Conservation (phyloP, 208 protist species). For the Crithidia acanthocephali region DNA sequence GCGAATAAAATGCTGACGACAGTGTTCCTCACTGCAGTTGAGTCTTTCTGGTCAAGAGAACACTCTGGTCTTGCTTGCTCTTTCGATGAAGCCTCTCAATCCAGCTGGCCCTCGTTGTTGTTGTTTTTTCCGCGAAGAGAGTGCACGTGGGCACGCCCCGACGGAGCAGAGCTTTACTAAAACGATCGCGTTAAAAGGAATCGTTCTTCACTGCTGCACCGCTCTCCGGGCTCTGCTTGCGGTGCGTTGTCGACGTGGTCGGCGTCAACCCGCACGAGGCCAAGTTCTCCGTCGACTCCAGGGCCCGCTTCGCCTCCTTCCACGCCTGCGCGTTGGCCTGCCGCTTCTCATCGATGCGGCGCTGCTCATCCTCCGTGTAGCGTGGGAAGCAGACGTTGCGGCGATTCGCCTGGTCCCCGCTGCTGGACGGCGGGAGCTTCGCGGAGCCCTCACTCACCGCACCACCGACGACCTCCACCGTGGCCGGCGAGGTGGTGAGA, state of each 20-base stretch:
- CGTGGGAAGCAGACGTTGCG: slow-evolving; percentile 34
- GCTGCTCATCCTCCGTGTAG: slow-evolving; percentile 39
- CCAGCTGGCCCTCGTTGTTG: no score
- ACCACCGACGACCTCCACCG: not conserved
- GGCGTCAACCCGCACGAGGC: not conserved
- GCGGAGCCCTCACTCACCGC: not conserved
- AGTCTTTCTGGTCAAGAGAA: no score
- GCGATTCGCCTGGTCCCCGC: not conserved
- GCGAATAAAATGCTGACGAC: no score
- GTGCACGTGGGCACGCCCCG: not conserved
- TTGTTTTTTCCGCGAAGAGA: not conserved
- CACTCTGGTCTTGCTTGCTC: no score
- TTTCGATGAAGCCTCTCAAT: no score
- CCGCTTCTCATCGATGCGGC: slow-evolving; percentile 43
- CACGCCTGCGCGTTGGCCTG: slow-evolving; percentile 41
- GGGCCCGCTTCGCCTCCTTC: slow-evolving; percentile 45
- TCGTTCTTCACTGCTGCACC: not conserved
- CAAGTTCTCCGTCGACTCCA: slow-evolving; percentile 30
- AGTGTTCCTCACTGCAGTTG: no score
- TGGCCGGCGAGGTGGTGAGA: slow-evolving; percentile 3
- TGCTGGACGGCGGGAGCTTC: not conserved
- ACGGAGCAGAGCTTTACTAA: no score
- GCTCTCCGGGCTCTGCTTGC: not conserved
- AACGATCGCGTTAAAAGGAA: no score
- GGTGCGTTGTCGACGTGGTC: not conserved